Percentiles rank a stretch among this genome's conserved stretches.
These are phyloP conservation scores for Didymella exigua DNA, from an alignment of 2,329 filamentous ascomycete genomes.

Conservation along the genomic window DNA sequence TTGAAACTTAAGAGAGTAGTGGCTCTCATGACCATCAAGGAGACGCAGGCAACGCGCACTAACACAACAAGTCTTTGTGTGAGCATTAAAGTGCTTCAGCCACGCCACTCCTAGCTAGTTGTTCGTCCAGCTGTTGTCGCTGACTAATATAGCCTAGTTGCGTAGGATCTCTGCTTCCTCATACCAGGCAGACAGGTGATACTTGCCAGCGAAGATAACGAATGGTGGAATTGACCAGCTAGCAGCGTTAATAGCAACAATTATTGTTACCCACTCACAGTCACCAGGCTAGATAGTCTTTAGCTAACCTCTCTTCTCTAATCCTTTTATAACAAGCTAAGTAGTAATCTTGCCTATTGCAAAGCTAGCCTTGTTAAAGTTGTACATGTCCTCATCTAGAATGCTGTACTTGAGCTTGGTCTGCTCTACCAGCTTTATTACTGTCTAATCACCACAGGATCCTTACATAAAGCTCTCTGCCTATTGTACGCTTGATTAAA, in stretches of 20 bases:
- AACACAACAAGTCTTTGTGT: too few species aligned
- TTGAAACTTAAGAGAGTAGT: too few species aligned
- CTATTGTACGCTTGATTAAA: neutral
- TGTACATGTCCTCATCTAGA: constrained; percentile 2
- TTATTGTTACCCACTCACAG: neutral
- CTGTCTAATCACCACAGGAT: neutral
- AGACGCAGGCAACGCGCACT: too few species aligned
- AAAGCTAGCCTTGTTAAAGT: constrained; percentile 5
- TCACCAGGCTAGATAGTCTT: neutral
- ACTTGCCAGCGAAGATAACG: neutral
- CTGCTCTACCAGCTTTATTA: neutral
- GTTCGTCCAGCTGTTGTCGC: too few species aligned
- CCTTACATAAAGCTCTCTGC: neutral
- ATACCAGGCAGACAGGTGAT: neutral
- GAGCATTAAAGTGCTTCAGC: too few species aligned
- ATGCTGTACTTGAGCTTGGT: neutral
- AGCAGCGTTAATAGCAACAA: neutral
- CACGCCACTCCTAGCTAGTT: too few species aligned
- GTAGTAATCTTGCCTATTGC: constrained; percentile 1
- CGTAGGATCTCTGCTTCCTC: too few species aligned
- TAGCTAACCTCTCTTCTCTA: neutral
- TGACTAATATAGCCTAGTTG: too few species aligned
- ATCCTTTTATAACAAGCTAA: constrained; percentile 3
- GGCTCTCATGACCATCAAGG: too few species aligned
- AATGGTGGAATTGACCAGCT: neutral